Evolutionary conservation across 192 early-diverging fungal genomes (phyloP).

Genomic region (Physocladia obscura): DNA sequence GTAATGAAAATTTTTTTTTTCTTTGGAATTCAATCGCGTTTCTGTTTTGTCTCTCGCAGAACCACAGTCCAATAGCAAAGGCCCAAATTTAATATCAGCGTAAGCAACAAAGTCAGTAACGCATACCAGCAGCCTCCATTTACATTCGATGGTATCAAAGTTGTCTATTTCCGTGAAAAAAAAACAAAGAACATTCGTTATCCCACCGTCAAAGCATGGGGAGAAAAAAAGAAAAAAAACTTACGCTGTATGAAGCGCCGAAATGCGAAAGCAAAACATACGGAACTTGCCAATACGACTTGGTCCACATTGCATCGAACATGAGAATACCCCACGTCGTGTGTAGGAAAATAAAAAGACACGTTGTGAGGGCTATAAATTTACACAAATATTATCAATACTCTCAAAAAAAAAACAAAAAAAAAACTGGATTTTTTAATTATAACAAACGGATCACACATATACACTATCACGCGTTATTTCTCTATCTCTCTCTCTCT

Average conservation of each 20-base stretch:
- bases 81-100: slow-evolving; percentile 4
- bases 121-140: slow-evolving; percentile 41
- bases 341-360: slow-evolving; percentile 69
- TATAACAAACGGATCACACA: no score
- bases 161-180: slow-evolving; percentile 40
- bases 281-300: slow-evolving; percentile 44
- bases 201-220: no score
- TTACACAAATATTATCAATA: no score
- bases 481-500: no score
- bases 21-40: slow-evolving; percentile 15
- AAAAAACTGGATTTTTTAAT: no score
- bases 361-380: slow-evolving; percentile 64
- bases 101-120: slow-evolving; percentile 12
- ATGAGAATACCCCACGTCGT: slow-evolving; percentile 74
- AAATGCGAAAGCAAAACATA: slow-evolving; percentile 64
- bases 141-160: slow-evolving; percentile 43
- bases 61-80: slow-evolving; percentile 11
- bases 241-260: slow-evolving; percentile 67
- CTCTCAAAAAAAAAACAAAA: no score
- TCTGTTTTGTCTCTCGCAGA: slow-evolving; percentile 4
- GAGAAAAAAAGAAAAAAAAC: background rate
- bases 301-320: slow-evolving; percentile 63
- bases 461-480: no score
- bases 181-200: background rate
- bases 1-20: no score